Percentiles rank a stretch among this genome's conserved stretches.
These are phyloP conservation scores for Fraxinus sp. DNA, from an alignment of 305 asterid genomes.

Conservation along the genomic window DNA sequence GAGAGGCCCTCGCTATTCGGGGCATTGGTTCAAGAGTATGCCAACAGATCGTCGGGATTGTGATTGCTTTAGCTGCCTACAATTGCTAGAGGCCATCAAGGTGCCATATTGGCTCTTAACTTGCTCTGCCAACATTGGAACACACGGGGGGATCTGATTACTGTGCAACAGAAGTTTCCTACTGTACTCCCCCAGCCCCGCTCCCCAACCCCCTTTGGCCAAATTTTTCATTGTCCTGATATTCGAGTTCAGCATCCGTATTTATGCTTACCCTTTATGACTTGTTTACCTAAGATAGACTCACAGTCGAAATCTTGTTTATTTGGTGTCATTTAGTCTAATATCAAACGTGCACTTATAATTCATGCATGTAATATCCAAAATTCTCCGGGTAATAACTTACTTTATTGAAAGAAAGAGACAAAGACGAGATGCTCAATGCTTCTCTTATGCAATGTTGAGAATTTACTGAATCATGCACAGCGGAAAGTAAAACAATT, in stretches of 20 bases:
- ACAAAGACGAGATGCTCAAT: background rate
- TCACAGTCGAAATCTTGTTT: background rate
- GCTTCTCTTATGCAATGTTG: background rate
- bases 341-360: background rate
- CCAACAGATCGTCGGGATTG: constrained; percentile 46
- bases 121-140: background rate
- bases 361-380: background rate
- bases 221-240: background rate
- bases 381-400: background rate
- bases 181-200: background rate
- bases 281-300: background rate
- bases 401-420: background rate
- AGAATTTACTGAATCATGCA: too few species aligned
- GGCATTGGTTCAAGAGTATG: constrained; percentile 59
- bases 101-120: background rate
- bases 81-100: background rate
- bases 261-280: background rate
- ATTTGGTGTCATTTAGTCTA: background rate
- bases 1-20: constrained; percentile 51
- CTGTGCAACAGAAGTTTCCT: background rate
- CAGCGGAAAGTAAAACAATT: too few species aligned
- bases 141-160: background rate
- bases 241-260: background rate
- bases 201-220: background rate
- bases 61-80: constrained; percentile 23